These are phyloP conservation scores for Somion occarium DNA, from an alignment of 1,284 basidiomycete species.

Conservation along the genomic window DNA sequence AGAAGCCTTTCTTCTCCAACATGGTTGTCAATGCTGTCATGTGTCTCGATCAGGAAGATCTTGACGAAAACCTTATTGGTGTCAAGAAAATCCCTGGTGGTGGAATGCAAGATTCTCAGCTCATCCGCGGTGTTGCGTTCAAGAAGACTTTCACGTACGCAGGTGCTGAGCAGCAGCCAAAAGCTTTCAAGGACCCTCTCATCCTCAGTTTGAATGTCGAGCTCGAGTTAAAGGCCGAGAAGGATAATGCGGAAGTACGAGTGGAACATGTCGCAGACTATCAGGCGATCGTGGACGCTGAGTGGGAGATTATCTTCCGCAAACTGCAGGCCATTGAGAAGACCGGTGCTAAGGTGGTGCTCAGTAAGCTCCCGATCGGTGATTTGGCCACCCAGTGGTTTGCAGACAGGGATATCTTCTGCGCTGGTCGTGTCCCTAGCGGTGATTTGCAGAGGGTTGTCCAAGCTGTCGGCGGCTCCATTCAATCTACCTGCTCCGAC, in stretches of 20 bases:
- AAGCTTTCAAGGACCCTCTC: constrained; percentile 85
- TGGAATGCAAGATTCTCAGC: constrained; percentile 94
- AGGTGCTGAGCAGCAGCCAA: constrained; percentile 98
- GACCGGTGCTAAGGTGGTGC: constrained; percentile 95
- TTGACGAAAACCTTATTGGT: constrained; percentile 96
- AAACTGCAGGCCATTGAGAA: constrained; percentile 96
- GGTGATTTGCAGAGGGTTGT: constrained; percentile 93
- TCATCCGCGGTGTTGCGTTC: constrained; percentile 92
- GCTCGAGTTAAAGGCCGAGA: constrained; percentile 98
- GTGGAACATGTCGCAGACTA: constrained; percentile 97
- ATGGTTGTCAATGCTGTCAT: constrained; percentile 99
- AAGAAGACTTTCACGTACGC: constrained; percentile 99
- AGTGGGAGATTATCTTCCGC: constrained; percentile 99
- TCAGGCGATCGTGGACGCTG: constrained; percentile 98
- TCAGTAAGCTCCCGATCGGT: constrained; percentile 97
- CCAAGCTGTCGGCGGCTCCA: constrained; percentile 91
- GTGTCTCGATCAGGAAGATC: constrained; percentile 88
- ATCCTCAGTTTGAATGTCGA: constrained; percentile 97
- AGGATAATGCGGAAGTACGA: constrained; percentile 98
- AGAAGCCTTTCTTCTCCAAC: constrained; percentile 97
- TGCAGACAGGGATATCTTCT: constrained; percentile 98
- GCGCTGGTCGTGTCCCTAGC: constrained; percentile 91
- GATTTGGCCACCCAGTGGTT: constrained; percentile 99
- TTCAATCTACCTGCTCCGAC: constrained; percentile 95
- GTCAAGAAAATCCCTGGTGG: constrained; percentile 99